These are phyloP conservation scores for Lepiota venenata DNA, from an alignment of 768 basidiomycete genomes.

Conservation along the genomic window DNA sequence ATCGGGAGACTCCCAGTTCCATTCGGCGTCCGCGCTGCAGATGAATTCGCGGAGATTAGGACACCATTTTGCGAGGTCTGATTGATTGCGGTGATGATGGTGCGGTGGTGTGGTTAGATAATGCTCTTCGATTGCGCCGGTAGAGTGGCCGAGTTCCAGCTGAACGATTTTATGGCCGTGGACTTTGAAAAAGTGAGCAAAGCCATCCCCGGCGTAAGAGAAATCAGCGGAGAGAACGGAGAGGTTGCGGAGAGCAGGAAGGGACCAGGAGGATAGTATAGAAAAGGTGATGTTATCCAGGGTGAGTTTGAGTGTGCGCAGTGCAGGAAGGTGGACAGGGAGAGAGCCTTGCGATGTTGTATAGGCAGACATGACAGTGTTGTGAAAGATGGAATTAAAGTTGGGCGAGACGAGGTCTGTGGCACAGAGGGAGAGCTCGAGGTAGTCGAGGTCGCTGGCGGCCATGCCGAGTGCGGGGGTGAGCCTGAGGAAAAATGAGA, in stretches of 20 bases:
- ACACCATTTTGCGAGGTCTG: conserved; percentile 57
- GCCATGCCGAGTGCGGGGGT: conserved; percentile 49
- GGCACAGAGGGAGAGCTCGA: conserved; percentile 62
- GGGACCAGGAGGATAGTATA: conserved; percentile 61
- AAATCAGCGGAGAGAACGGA: conserved; percentile 72
- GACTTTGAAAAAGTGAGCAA: conserved; percentile 59
- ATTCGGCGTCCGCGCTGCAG: conserved; percentile 73
- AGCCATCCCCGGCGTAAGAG: conserved; percentile 62
- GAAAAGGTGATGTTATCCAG: conserved; percentile 71
- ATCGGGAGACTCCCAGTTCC: conserved; percentile 77
- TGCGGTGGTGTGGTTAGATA: conserved; percentile 48
- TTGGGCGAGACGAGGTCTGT: conserved; percentile 34
- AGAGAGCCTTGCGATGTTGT: conserved; percentile 20
- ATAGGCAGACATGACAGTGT: conserved; percentile 16
- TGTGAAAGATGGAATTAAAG: conserved; percentile 8
- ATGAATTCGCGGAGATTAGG: conserved; percentile 69
- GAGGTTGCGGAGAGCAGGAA: conserved; percentile 61
- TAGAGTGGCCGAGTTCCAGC: conserved; percentile 72
- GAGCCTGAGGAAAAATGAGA: conserved; percentile 51
- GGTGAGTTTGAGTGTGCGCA: conserved; percentile 67
- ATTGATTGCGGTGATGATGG: conserved; percentile 30
- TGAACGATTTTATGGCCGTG: conserved; percentile 62
- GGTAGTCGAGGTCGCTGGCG: conserved; percentile 56
- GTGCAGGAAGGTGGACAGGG: conserved; percentile 51
- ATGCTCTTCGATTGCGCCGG: conserved; percentile 63